These are phyloP conservation scores for Remersonia thermophila DNA, from an alignment of 2,329 filamentous ascomycete species.

Conservation along the genomic window DNA sequence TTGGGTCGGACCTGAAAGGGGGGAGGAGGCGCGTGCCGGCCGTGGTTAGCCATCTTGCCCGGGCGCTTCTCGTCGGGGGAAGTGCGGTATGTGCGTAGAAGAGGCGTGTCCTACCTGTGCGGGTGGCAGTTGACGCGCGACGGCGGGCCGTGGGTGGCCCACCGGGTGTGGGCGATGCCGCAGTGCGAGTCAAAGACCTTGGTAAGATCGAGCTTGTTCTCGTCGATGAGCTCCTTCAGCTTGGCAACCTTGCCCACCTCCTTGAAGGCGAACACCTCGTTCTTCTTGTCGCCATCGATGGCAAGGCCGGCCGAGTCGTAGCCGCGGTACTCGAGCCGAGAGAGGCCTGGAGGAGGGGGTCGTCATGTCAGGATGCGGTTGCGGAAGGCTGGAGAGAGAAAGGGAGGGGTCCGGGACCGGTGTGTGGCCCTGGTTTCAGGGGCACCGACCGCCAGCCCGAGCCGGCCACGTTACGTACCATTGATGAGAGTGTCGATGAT, in stretches of 20 bases:
- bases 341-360: too few relatives aligned
- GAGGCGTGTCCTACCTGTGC: slow-evolving; percentile 59
- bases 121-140: slow-evolving; percentile 96
- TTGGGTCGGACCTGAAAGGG: slow-evolving; percentile 64
- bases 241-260: slow-evolving; percentile 99
- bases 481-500: slow-evolving; percentile 95
- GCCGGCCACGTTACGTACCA: too few relatives aligned
- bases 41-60: too few relatives aligned
- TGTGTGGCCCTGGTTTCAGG: too few relatives aligned
- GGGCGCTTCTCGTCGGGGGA: too few relatives aligned
- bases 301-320: slow-evolving; percentile 97
- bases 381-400: too few relatives aligned
- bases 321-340: slow-evolving; percentile 93
- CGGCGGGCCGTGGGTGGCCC: slow-evolving; percentile 93
- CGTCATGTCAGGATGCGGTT: too few relatives aligned
- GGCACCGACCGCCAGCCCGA: too few relatives aligned
- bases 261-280: slow-evolving; percentile 94
- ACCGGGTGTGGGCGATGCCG: slow-evolving; percentile 96
- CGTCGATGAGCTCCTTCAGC: slow-evolving; percentile 83
- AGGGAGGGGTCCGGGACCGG: too few relatives aligned
- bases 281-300: slow-evolving; percentile 96
- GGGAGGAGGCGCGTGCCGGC: slow-evolving; percentile 12
- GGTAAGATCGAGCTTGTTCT: slow-evolving; percentile 68
- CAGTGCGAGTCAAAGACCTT: slow-evolving; percentile 97
- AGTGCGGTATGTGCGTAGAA: neutral